A percentile compares a stretch with the other conserved stretches of the same genome.
Evolutionary conservation across 306 rosid genomes (phyloP).

Genomic region (Cucumis melo): DNA sequence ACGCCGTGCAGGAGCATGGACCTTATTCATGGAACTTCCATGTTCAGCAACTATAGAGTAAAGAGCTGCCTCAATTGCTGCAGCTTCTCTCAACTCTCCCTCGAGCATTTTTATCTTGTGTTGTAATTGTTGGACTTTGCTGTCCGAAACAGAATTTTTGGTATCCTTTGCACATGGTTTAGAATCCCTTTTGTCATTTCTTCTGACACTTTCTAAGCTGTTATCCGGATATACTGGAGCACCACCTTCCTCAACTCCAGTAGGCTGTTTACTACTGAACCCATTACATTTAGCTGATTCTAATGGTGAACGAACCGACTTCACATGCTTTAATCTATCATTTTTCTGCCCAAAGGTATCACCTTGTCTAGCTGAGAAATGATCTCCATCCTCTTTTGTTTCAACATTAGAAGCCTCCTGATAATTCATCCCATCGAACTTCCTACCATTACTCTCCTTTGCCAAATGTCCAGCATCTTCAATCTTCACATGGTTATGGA

Average conservation of each 20-base stretch:
- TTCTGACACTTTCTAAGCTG: constrained; percentile 28
- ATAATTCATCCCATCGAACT: constrained; percentile 12
- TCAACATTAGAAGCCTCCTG: constrained; percentile 20
- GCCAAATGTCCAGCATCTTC: constrained; percentile 18
- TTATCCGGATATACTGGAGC: constrained; percentile 36
- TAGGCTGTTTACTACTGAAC: constrained; percentile 19
- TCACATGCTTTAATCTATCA: constrained; percentile 52
- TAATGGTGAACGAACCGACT: constrained; percentile 72
- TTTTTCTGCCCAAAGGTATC: constrained; percentile 21
- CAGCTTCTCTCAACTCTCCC: constrained; percentile 94
- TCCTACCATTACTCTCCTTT: constrained; percentile 19
- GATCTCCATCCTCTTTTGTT: constrained; percentile 28
- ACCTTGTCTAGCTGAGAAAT: constrained; percentile 14
- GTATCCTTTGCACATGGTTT: constrained; percentile 65
- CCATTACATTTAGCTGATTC: constrained; percentile 40
- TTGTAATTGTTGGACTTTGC: constrained; percentile 60
- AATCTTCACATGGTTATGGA: constrained; percentile 22
- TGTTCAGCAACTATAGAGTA: constrained; percentile 94
- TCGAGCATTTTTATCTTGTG: constrained; percentile 74
- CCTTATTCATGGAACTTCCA: constrained; percentile 94
- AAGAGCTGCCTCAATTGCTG: constrained; percentile 79
- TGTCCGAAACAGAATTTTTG: constrained; percentile 39
- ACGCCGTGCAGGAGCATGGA: constrained; percentile 96
- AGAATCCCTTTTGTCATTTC: constrained; percentile 48
- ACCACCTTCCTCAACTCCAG: constrained; percentile 33